Evolutionary conservation across 345 rosid species (phyloP).

Genomic region (Fremontodendron californicum): DNA sequence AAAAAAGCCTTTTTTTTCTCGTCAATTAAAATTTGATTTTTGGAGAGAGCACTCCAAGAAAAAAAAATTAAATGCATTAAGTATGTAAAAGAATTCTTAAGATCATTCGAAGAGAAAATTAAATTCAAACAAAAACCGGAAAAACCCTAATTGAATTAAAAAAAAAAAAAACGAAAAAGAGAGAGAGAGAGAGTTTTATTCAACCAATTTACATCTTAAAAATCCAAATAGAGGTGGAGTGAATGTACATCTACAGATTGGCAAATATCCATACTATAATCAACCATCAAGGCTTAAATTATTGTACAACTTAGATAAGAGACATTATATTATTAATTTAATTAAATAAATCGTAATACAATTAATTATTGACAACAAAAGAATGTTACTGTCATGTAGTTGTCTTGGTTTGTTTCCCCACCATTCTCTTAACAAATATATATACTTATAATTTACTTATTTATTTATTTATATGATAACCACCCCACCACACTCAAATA

Average conservation of each 20-base stretch:
- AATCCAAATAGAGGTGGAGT: not conserved
- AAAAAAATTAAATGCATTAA: too few relatives aligned
- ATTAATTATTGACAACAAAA: not conserved
- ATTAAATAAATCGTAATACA: not conserved
- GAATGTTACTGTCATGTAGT: not conserved
- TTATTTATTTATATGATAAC: not conserved
- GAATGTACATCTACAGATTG: not conserved
- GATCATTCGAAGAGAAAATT: too few relatives aligned
- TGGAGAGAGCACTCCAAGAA: too few relatives aligned
- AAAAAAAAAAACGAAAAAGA: too few relatives aligned
- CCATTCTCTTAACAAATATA: not conserved
- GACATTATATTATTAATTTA: not conserved
- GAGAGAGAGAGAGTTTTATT: too few relatives aligned
- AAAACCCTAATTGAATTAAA: too few relatives aligned
- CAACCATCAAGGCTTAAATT: not conserved
- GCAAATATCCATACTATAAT: not conserved
- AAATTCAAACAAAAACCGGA: too few relatives aligned
- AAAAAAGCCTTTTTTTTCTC: too few relatives aligned
- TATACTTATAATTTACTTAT: too few relatives aligned
- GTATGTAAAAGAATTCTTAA: too few relatives aligned
- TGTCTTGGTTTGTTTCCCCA: not conserved
- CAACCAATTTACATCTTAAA: too few relatives aligned
- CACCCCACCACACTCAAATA: not conserved
- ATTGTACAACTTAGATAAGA: not conserved
- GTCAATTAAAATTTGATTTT: too few relatives aligned